phyloP scores from a whole-genome alignment of 805 yeast species.

The Sungouiozyma ichnusensis region DNA sequence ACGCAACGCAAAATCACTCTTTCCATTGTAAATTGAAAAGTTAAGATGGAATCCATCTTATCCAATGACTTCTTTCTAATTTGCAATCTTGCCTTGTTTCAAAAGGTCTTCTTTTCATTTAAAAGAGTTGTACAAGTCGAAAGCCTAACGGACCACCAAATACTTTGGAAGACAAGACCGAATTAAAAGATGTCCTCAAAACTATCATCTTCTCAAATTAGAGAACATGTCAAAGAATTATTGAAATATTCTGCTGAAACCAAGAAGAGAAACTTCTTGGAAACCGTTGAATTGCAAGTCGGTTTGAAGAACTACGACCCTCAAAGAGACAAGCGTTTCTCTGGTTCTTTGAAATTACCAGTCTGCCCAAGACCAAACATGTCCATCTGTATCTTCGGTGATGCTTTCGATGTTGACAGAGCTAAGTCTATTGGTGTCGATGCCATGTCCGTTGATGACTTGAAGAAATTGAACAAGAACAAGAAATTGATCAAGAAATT shows the following conservation, averaged over 20 bases:
- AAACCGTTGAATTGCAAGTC: slow-evolving; percentile 98
- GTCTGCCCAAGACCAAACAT: slow-evolving; percentile 99
- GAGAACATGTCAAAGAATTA: slow-evolving; percentile 91
- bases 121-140: slow-evolving; percentile 29
- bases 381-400: slow-evolving; percentile 99
- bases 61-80: too few relatives aligned
- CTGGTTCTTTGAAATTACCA: slow-evolving; percentile 97
- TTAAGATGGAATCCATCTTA: too few relatives aligned
- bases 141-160: slow-evolving; percentile 45
- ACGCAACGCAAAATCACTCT: too few relatives aligned
- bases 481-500: slow-evolving; percentile 98
- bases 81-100: too few relatives aligned
- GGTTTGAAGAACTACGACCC: slow-evolving; percentile 99
- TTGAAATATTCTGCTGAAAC: slow-evolving; percentile 83
- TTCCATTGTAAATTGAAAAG: too few relatives aligned
- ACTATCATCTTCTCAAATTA: slow-evolving; percentile 84
- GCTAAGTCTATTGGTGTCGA: slow-evolving; percentile 98
- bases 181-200: slow-evolving; percentile 53
- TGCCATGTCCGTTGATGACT: slow-evolving; percentile 99
- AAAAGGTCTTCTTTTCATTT: neutral
- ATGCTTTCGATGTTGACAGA: slow-evolving; percentile 99
- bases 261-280: slow-evolving; percentile 99
- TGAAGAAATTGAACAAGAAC: slow-evolving; percentile 99
- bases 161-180: slow-evolving; percentile 63
- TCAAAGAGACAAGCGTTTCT: slow-evolving; percentile 99